Percentiles rank a stretch among this genome's conserved stretches.
phyloP scores from a whole-genome alignment of 2,329 filamentous ascomycete species.

The Colletotrichum falcatum region DNA sequence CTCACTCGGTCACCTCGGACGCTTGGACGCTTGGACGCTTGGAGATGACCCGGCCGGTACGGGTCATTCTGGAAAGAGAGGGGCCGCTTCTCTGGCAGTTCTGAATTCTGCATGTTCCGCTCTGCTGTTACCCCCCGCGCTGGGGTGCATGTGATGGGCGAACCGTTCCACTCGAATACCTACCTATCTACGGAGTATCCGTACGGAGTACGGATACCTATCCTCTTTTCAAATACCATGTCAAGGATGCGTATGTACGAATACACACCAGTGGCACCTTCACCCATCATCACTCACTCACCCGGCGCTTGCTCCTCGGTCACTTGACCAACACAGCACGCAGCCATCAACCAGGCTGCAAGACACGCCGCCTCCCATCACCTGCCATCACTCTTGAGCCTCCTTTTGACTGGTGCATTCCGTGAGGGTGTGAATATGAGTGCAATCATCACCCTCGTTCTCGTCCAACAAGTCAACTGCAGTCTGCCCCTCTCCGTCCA shows the following conservation, averaged over 20 bases:
- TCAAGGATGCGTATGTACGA: too few species aligned
- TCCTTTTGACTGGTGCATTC: slow-evolving; percentile 8
- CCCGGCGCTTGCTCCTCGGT: slow-evolving; percentile 20
- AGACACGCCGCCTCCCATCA: slow-evolving; percentile 1
- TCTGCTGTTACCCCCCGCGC: slow-evolving; percentile 31
- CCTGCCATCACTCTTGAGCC: slow-evolving; percentile 15
- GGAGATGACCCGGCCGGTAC: neutral
- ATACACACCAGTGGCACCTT: neutral
- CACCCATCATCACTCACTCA: neutral
- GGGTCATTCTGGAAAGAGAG: slow-evolving; percentile 14
- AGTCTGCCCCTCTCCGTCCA: neutral
- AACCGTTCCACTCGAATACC: slow-evolving; percentile 41
- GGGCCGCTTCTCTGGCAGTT: neutral
- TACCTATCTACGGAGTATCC: too few species aligned
- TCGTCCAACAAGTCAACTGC: neutral
- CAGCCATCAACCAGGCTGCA: slow-evolving; percentile 1
- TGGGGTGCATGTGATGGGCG: slow-evolving; percentile 38
- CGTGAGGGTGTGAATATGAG: slow-evolving; percentile 25
- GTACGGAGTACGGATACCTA: neutral
- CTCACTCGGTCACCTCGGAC: neutral
- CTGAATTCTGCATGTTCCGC: slow-evolving; percentile 23
- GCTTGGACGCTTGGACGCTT: neutral
- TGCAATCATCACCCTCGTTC: too few species aligned
- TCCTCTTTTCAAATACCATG: slow-evolving; percentile 3
- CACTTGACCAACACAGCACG: slow-evolving; percentile 24